Base-by-base conservation (phyloP, 805 yeast genomes). In the Ogataea glucozyma region DNA sequence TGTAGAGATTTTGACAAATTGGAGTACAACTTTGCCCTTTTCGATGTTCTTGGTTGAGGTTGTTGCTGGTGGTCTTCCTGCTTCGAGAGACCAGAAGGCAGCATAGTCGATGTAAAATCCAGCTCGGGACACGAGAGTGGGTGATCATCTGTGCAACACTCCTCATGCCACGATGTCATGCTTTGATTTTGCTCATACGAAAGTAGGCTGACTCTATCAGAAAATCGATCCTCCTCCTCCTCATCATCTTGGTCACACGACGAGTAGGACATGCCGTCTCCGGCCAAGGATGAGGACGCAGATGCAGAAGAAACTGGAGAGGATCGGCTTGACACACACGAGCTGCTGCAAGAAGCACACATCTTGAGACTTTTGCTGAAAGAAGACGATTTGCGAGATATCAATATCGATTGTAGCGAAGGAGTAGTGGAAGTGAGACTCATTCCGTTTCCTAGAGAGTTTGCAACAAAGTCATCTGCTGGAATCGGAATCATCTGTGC, bases 391-490 rank as follows among this genome's bases (percentile, higher is more conserved):
- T 46, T 39, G 12, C 38, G 42, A 11, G 41, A 31, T 21, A 31
- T 34, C 14, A 50, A 22, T 20, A 47, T 41, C 2, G 51, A 44
- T 18, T 50, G 51, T 19, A 50, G 30, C 7, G 51, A 47, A 2
- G 54, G 51, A 7, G 54, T 50, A 6, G 48, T 31, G 20, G 51
- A 46, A n/a, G 41, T 30, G 1, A 46, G 11, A 22, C 31, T 26
- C 41, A 38, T 31, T 21, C 29, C 23, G 22, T 27, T 16, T 6
- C 21, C 13, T 17, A 17, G 32, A 16, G 32, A 11, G 13, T 11
- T 22, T 11, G 18, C 38, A 11, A 14, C 22, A 13, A 20, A 6
- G 7, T 26, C 26, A 11, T 19, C 21, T 13, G 24, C 21, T 10
- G 39, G 44, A 14, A 34, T 34, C 10, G 39, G 44, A n/a, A 36